Percentiles rank a stretch among this genome's conserved stretches.
Conservation (phyloP, 345 rosid genomes). For the Eucalyptus erythrocorys region DNA sequence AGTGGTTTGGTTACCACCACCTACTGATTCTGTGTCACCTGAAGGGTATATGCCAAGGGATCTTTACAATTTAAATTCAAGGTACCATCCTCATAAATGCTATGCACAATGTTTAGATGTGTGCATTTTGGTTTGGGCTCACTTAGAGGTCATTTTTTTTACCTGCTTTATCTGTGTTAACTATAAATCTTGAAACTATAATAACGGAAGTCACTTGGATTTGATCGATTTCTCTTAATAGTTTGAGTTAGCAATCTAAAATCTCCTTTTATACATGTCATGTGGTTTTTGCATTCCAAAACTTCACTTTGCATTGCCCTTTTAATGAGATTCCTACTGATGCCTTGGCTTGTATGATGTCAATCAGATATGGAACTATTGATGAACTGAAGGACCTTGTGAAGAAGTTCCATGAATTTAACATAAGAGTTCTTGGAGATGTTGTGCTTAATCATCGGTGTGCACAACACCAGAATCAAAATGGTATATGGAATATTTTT, state of each 20-base stretch:
- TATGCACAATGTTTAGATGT: background rate
- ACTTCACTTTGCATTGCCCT: background rate
- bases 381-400: slow-evolving; percentile 78
- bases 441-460: slow-evolving; percentile 94
- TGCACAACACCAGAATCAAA: slow-evolving; percentile 75
- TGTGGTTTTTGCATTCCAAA: background rate
- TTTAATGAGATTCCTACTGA: background rate
- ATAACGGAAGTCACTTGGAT: background rate
- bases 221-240: background rate
- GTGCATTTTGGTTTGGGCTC: background rate
- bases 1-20: slow-evolving; percentile 91
- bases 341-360: background rate
- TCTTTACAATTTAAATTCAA: slow-evolving; percentile 79
- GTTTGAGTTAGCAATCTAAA: background rate
- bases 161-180: background rate
- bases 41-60: slow-evolving; percentile 99
- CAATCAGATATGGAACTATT: slow-evolving; percentile 66
- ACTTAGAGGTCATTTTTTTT: background rate
- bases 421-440: slow-evolving; percentile 87
- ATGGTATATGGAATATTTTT: slow-evolving; percentile 89
- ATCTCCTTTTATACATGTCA: background rate
- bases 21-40: slow-evolving; percentile 95
- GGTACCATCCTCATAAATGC: slow-evolving; percentile 18
- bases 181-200: background rate
- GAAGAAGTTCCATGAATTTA: slow-evolving; percentile 50